Conservation (phyloP, 164 flowering plant species). For the Platanus orientalis region DNA sequence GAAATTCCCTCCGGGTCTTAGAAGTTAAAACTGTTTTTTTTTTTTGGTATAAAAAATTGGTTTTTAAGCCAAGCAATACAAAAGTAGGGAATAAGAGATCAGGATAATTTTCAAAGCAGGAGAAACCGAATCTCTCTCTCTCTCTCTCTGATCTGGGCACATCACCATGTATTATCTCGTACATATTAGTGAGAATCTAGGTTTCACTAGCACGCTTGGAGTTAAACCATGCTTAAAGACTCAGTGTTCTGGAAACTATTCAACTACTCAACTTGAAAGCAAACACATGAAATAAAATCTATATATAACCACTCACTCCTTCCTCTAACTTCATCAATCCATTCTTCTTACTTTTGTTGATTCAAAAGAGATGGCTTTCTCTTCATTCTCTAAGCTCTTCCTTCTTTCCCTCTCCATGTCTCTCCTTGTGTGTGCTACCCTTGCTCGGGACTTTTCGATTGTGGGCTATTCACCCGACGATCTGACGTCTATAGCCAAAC, state of each 20-base stretch:
- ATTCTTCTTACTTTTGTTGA: neutral
- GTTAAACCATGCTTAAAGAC: conserved; percentile 47
- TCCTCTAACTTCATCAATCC: conserved; percentile 7
- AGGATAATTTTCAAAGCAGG: too few relatives aligned
- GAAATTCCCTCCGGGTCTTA: too few relatives aligned
- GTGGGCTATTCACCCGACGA: conserved; percentile 64
- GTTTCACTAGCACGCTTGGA: conserved; percentile 37
- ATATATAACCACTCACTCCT: conserved; percentile 14
- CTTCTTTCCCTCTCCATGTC: conserved; percentile 19
- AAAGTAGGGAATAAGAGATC: too few relatives aligned
- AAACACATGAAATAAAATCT: conserved; percentile 17
- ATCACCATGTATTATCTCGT: too few relatives aligned
- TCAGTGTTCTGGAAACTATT: conserved; percentile 17
- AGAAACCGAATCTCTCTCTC: too few relatives aligned
- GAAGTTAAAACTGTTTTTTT: too few relatives aligned
- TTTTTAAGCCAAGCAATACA: too few relatives aligned
- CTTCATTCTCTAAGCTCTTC: conserved; percentile 17
- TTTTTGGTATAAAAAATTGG: too few relatives aligned
- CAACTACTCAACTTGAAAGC: conserved; percentile 39
- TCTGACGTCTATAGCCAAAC: conserved; percentile 41
- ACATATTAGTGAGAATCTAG: too few relatives aligned
- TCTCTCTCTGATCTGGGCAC: too few relatives aligned
- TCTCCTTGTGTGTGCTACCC: conserved; percentile 12
- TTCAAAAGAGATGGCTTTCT: conserved; percentile 27
- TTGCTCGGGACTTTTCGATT: conserved; percentile 52